Base-by-base conservation (phyloP, 192 early-diverging fungal species). In the Piromyces sp. region DNA sequence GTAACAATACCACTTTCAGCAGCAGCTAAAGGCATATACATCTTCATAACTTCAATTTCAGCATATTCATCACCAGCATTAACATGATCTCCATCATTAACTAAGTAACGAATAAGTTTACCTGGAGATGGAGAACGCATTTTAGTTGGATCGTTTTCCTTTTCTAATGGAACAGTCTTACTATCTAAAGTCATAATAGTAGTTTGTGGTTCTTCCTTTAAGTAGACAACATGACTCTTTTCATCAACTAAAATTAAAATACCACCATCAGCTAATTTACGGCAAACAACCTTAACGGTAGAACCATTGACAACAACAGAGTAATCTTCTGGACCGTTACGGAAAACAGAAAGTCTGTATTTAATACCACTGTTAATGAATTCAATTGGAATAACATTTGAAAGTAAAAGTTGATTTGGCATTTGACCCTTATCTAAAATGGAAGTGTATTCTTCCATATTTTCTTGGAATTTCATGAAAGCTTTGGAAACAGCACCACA, bases 31-130 rank as follows among this genome's bases (percentile, higher is more conserved):
- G 97, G 96, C 97, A 99, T 99, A 88, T 97, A 97, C 97, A 99
- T 99, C 89, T 99, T 99, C 97, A 99, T 99, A 79, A 97, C 96
- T 90, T 99, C 97, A 85, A 99, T 98, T 85, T 99, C 97, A 58
- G 97, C 97, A 87, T 94, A 98, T 5, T 95, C 94, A 83, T 98
- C 93, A 78, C 95, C 95, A 33, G 91, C 84, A 30, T 92, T 91
- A 81, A 99, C 90, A 83, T 98, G 97, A 82, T 91, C 92, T 78
- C 96, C 96, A 51, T 95, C 95, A 33, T 97, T 95, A n/a, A 96
- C 90, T 78, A 99, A 86, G 85, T 93, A 94, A 28, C 96, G 91
- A 30, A 97, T 95, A 82, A 99, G 92, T 87, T 99, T 99, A 58
- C 97, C 97, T 3, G 97, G 96, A 31, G 96, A 97, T 78, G 96